Evolutionary conservation across 257 asterid genomes (phyloP), one percentile per base, ranked within the genome.

Genomic region (Handroanthus guayacan): DNA sequence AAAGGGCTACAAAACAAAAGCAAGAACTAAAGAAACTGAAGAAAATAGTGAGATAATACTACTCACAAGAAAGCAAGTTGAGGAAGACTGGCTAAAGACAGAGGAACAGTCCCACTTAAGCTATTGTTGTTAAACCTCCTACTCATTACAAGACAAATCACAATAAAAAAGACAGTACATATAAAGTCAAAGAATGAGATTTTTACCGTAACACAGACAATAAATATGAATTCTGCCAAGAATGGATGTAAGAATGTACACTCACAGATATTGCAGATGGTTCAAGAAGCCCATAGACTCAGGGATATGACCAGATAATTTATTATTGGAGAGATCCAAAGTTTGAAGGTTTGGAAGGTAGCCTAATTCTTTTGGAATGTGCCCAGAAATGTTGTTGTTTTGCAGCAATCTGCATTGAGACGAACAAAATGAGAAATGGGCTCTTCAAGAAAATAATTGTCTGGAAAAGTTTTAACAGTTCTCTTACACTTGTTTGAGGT

Each of bases 41-140:
- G 62, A 63, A n/a, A 69, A 60, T 54, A n/a, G 43, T 20, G 51
- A 12, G 71, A 75, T 17, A 58, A 45, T 38, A 64, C 65, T 56
- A 92, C 99, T 95, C 92, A 95, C 99, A 92, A 87, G 96, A 95
- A 95, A 87, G 97, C 70, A 88, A 95, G 99, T 51, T 89, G 97
- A 81, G 98, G 92, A 34, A 87, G 91, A 82, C 83, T 91, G 81
- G 94, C 87, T 71, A 95, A 81, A 36, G 95, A 85, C 81, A 83
- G 69, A 77, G 99, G 99, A 72, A 95, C 86, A 73, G 87, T 85
- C 73, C 97, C 99, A 89, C 89, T 86, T 69, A 95, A 87, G 88
- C 91, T 91, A 69, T 95, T 95, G 91, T 95, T 95, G 88, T 95
- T 95, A 79, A 95, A 89, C 86, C 99, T 88, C 89, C 99, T 95